Evolutionary conservation across 2,329 filamentous ascomycete genomes (phyloP), one percentile per base, ranked within the genome.

Genomic region (Thelonectria discophora): DNA sequence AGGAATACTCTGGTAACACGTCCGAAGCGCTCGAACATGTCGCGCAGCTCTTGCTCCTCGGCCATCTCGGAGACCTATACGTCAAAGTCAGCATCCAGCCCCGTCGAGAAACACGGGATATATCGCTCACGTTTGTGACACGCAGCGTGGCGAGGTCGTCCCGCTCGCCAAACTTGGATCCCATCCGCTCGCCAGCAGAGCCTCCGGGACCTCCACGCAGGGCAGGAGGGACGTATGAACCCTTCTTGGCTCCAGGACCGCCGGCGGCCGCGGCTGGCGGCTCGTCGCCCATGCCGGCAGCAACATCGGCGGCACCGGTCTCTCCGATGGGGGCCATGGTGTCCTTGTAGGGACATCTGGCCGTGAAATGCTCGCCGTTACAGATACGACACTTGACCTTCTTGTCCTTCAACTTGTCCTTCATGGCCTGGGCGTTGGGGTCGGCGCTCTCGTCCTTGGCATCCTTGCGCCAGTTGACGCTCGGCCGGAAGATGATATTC

Each of bases 341-440:
- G 78, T 98, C 95, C 85, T 98, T 99, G 90, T 97, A 99, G 37
- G 95, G 95, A 88, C 95, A 99, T 79, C 95, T 90, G 70, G 94
- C 94, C 43, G 95, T 99, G 86, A 98, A 99, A 88, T 99, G 95
- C 85, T 99, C 95, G 77, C 94, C 95, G 77, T 90, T 92, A 84
- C 95, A 99, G 78, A 99, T 98, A 86, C 95, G 91, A 82, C 95
- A 99, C 87, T 98, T 98, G 85, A 99, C 96, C 84, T 97, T 96
- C 88, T 97, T 97, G 84, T 97, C 94, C 88, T 95, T 97, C 75
- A 98, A 86, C 82, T 92, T 90, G 76, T 90, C 87, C 82, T 91
- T 91, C 82, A 90, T 86, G 73, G 84, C 85, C 80, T 90, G 88
- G 73, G 90, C 88, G 79, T 92, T 90, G 74, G 86, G 81, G 73